These are phyloP conservation scores for Ophiocordyceps robertsii DNA, from an alignment of 2,329 filamentous ascomycete genomes.

Conservation along the genomic window DNA sequence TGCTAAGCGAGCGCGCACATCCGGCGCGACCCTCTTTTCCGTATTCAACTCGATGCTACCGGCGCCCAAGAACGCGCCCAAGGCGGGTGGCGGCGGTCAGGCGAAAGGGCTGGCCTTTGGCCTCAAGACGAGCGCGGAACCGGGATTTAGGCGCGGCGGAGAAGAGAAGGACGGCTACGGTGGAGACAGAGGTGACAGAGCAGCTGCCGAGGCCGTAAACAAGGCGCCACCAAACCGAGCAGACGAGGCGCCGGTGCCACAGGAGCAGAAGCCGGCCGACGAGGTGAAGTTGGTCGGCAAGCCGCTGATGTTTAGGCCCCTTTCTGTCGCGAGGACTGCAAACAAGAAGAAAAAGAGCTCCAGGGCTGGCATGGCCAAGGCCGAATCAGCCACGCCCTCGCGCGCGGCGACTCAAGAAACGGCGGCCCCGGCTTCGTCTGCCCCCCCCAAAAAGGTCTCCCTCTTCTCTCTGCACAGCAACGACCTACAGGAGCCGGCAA, in stretches of 20 bases:
- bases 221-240: slow-evolving; percentile 26
- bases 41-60: slow-evolving; percentile 82
- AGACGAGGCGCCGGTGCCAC: slow-evolving; percentile 34
- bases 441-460: slow-evolving; percentile 42
- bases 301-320: slow-evolving; percentile 74
- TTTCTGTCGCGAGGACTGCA: slow-evolving; percentile 68
- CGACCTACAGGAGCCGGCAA: slow-evolving; percentile 14
- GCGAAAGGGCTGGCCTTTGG: slow-evolving; percentile 32
- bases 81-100: slow-evolving; percentile 13
- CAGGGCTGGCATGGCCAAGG: slow-evolving; percentile 10
- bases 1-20: slow-evolving; percentile 54
- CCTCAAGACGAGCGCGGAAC: slow-evolving; percentile 71
- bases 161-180: slow-evolving; percentile 14
- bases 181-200: slow-evolving; percentile 6
- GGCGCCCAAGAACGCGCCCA: slow-evolving; percentile 54
- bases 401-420: slow-evolving; percentile 4
- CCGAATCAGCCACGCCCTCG: slow-evolving; percentile 3
- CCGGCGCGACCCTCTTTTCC: slow-evolving; percentile 49
- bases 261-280: slow-evolving; percentile 43
- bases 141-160: slow-evolving; percentile 57
- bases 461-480: slow-evolving; percentile 53
- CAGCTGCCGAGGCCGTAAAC: slow-evolving; percentile 8
- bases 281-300: slow-evolving; percentile 62
- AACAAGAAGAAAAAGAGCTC: slow-evolving; percentile 47
- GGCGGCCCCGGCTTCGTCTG: slow-evolving; percentile 5